phyloP scores from a whole-genome alignment of 2,329 filamentous ascomycete genomes.

The Dothidotthia symphoricarpi region DNA sequence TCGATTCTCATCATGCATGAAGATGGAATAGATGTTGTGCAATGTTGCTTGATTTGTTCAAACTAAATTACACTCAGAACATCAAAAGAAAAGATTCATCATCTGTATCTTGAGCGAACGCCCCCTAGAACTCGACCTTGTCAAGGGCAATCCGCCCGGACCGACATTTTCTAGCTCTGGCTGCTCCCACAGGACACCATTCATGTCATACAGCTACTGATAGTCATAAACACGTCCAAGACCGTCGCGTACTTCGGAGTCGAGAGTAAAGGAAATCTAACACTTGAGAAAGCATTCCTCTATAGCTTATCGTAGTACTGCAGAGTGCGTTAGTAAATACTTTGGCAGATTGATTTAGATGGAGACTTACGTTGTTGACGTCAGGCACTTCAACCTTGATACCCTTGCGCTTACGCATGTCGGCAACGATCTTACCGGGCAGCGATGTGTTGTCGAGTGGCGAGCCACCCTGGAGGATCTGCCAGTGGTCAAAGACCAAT shows the following conservation, averaged over 20 bases:
- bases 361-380: conserved; percentile 86
- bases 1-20: neutral
- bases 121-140: conserved; percentile 27
- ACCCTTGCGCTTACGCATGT: conserved; percentile 99
- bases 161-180: conserved; percentile 40
- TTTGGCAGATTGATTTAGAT: no score
- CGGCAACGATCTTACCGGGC: conserved; percentile 77
- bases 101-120: conserved; percentile 35
- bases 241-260: conserved; percentile 35
- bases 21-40: conserved; percentile 14
- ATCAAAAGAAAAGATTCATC: conserved; percentile 36
- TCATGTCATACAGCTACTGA: conserved; percentile 35
- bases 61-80: conserved; percentile 41
- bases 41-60: conserved; percentile 32
- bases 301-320: conserved; percentile 99
- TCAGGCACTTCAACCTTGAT: conserved; percentile 93
- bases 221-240: conserved; percentile 37
- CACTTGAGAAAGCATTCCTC: conserved; percentile 47
- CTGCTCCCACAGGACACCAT: conserved; percentile 32
- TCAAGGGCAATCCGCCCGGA: conserved; percentile 36
- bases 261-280: conserved; percentile 46
- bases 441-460: conserved; percentile 79
- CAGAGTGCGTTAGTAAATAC: conserved; percentile 46
- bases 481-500: conserved; percentile 98
- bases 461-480: conserved; percentile 90